Percentiles rank a stretch among this genome's conserved stretches.
These are phyloP conservation scores for Triangularia setosa DNA, from an alignment of 2,329 filamentous ascomycete genomes.

Conservation along the genomic window DNA sequence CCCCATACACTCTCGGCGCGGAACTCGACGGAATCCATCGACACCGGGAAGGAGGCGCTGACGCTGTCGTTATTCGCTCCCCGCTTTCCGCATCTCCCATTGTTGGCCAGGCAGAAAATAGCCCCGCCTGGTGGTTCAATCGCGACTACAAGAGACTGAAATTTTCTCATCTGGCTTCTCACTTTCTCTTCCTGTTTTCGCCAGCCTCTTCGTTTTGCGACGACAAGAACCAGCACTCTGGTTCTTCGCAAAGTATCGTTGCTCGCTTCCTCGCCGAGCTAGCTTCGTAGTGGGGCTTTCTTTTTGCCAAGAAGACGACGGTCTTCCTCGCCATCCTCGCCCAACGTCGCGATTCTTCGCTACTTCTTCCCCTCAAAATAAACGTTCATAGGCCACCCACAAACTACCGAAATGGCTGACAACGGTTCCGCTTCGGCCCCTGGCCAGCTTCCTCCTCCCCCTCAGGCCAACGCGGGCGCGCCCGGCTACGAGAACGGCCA, in stretches of 20 bases:
- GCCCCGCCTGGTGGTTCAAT: background rate
- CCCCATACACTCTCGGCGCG: background rate
- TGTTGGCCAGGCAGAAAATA: background rate
- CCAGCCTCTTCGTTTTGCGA: background rate
- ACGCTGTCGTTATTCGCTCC: background rate
- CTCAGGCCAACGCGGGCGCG: constrained; percentile 64
- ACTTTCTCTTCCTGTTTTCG: background rate
- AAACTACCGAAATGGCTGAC: constrained; percentile 66
- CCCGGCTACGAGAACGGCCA: constrained; percentile 75
- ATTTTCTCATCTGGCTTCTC: background rate
- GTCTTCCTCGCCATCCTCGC: constrained; percentile 12
- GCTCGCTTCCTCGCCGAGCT: background rate
- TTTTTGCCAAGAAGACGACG: constrained; percentile 4
- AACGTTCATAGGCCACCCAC: constrained; percentile 18
- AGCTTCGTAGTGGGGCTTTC: constrained; percentile 3
- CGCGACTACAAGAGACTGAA: background rate
- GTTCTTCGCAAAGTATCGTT: background rate
- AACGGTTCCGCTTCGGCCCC: constrained; percentile 59
- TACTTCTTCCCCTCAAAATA: constrained; percentile 3
- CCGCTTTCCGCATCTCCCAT: background rate
- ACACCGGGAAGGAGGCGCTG: background rate
- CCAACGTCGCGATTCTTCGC: constrained; percentile 23
- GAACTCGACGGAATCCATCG: background rate
- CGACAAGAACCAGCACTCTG: background rate
- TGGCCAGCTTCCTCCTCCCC: constrained; percentile 65